Evolutionary conservation across 2,329 filamentous ascomycete species (phyloP).

Genomic region (Fusarium haematococcum): DNA sequence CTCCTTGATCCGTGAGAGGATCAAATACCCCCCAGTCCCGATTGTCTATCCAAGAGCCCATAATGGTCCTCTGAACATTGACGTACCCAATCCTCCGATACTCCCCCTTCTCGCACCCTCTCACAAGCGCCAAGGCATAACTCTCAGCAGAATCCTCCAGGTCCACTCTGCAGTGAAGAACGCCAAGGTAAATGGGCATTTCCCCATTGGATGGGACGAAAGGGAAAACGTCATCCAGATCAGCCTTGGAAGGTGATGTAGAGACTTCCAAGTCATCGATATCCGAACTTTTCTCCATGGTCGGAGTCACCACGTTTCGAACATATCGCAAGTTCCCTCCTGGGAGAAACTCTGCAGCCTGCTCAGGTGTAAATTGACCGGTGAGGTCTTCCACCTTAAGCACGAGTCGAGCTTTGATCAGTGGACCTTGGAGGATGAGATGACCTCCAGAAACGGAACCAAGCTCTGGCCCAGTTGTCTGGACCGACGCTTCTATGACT

Average conservation of each 20-base stretch:
- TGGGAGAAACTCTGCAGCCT: slow-evolving; percentile 32
- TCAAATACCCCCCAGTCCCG: slow-evolving; percentile 25
- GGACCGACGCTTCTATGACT: slow-evolving; percentile 19
- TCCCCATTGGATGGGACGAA: not conserved
- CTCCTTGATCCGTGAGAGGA: slow-evolving; percentile 12
- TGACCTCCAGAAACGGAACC: slow-evolving; percentile 15
- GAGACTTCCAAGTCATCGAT: not conserved
- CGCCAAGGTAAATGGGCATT: slow-evolving; percentile 18
- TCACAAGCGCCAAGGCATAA: slow-evolving; percentile 20
- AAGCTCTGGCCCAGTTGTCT: slow-evolving; percentile 17
- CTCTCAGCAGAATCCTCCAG: not conserved
- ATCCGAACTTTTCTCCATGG: not conserved
- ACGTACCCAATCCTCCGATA: slow-evolving; percentile 29
- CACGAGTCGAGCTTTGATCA: slow-evolving; percentile 28
- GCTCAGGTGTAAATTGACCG: slow-evolving; percentile 15
- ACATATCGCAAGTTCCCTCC: slow-evolving; percentile 27
- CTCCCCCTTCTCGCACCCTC: slow-evolving; percentile 21
- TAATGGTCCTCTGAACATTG: not conserved
- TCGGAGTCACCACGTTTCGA: slow-evolving; percentile 3
- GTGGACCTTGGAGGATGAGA: slow-evolving; percentile 23
- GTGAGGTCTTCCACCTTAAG: slow-evolving; percentile 23
- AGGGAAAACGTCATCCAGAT: slow-evolving; percentile 14
- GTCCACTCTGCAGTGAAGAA: slow-evolving; percentile 14
- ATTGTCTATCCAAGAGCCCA: slow-evolving; percentile 2
- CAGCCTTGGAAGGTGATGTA: not conserved